Evolutionary conservation across 1,139 yeast species (phyloP).

Genomic region (Geotrichum restrictum): DNA sequence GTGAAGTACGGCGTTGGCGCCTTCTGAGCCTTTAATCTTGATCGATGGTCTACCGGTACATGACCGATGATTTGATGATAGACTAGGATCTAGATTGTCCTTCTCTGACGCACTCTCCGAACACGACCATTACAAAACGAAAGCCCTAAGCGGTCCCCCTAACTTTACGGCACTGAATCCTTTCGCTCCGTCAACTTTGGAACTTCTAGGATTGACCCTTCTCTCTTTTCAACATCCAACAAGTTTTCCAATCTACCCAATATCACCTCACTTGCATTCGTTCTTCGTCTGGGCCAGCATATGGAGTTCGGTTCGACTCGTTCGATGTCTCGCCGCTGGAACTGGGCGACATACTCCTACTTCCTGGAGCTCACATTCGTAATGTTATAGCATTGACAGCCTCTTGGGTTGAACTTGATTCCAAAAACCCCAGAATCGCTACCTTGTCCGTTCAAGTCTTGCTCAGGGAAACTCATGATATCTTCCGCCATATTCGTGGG

Average conservation of each 20-base stretch:
- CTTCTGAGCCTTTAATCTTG: too few relatives aligned
- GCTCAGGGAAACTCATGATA: conserved; percentile 50
- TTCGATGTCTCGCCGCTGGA: conserved; percentile 22
- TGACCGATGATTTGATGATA: too few relatives aligned
- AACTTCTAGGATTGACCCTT: conserved; percentile 16
- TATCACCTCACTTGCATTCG: conserved; percentile 14
- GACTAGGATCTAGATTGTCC: too few relatives aligned
- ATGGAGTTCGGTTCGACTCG: conserved; percentile 17
- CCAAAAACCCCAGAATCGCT: conserved; percentile 46
- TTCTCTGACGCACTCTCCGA: too few relatives aligned
- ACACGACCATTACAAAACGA: conserved; percentile 12
- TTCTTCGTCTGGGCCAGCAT: conserved; percentile 6
- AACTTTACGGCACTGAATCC: conserved; percentile 17
- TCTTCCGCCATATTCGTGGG: conserved; percentile 53
- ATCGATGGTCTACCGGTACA: too few relatives aligned
- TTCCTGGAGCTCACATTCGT: conserved; percentile 40
- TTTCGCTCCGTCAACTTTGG: conserved; percentile 14
- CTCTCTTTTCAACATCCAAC: conserved; percentile 16
- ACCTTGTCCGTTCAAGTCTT: conserved; percentile 54
- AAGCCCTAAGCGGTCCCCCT: conserved; percentile 12
- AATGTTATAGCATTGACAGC: conserved; percentile 52
- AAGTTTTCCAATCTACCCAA: conserved; percentile 12
- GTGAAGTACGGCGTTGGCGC: too few relatives aligned
- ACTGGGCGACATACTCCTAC: conserved; percentile 35
- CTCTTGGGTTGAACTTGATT: conserved; percentile 63